phyloP scores from a whole-genome alignment of 1,284 basidiomycete species.

The Marasmius fiardii region DNA sequence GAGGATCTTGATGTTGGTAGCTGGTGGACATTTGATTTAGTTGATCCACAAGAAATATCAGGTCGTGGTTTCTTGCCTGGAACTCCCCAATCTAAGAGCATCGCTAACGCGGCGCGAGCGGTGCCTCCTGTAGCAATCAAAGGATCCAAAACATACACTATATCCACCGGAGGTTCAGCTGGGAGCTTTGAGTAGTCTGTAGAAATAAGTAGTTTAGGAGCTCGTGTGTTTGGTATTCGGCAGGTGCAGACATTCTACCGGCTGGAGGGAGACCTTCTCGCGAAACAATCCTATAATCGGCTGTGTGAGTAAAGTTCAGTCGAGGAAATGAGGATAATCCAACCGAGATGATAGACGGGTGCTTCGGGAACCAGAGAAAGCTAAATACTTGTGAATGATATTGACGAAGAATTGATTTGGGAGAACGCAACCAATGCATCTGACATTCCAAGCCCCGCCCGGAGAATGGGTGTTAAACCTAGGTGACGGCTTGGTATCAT shows the following conservation, averaged over 20 bases:
- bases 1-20: conserved; percentile 77
- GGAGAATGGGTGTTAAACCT: conserved; percentile 79
- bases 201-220: conserved; percentile 6
- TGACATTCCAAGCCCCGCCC: conserved; percentile 93
- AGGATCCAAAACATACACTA: conserved; percentile 86
- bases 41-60: not conserved
- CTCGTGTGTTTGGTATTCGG: conserved; percentile 7
- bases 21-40: conserved; percentile 29
- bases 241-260: conserved; percentile 77
- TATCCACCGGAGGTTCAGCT: conserved; percentile 70
- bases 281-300: conserved; percentile 52
- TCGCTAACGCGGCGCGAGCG: conserved; percentile 78
- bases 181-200: conserved; percentile 93
- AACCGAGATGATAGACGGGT: conserved; percentile 85
- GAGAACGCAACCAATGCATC: conserved; percentile 58
- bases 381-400: conserved; percentile 16
- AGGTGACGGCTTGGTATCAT: not conserved
- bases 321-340: conserved; percentile 6
- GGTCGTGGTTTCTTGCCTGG: conserved; percentile 38
- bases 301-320: not conserved
- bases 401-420: conserved; percentile 6
- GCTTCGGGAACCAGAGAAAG: conserved; percentile 83
- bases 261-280: conserved; percentile 87
- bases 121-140: conserved; percentile 95
- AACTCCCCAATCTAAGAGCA: conserved; percentile 88